These are phyloP conservation scores for Leishmania tropica DNA, from an alignment of 208 protist genomes.

Conservation along the genomic window DNA sequence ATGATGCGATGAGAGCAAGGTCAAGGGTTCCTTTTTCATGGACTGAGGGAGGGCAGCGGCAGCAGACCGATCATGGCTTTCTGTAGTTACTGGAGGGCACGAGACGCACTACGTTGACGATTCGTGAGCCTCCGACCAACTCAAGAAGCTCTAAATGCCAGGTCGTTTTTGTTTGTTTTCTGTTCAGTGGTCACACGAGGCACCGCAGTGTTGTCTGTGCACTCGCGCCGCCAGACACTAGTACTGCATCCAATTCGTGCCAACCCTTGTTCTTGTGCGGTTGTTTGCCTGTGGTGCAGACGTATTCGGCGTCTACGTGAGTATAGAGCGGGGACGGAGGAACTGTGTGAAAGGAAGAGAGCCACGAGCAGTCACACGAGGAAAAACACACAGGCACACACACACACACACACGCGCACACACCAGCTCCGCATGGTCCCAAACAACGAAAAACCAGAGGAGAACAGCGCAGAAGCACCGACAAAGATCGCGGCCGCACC, in stretches of 20 bases:
- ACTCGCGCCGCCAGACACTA: background rate
- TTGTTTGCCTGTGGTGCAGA: background rate
- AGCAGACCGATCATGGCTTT: background rate
- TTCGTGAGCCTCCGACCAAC: background rate
- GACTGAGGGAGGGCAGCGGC: background rate
- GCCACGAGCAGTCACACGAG: too few species aligned
- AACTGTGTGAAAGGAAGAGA: background rate
- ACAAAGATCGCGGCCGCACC: too few species aligned
- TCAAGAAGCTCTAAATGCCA: background rate
- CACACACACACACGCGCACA: too few species aligned
- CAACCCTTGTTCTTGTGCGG: background rate
- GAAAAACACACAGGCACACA: too few species aligned
- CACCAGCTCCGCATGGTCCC: too few species aligned
- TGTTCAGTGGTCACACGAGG: background rate
- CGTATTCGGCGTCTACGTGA: background rate
- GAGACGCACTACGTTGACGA: background rate
- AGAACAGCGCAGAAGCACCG: too few species aligned
- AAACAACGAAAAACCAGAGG: too few species aligned
- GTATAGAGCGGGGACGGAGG: background rate
- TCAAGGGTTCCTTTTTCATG: background rate
- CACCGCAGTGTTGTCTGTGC: background rate
- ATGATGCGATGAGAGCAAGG: background rate
- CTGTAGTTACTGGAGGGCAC: background rate
- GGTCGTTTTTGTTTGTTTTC: background rate
- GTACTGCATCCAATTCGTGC: background rate